Percentiles rank a stretch among this genome's conserved stretches.
Evolutionary conservation across 2,329 filamentous ascomycete genomes (phyloP).

Genomic region (Nigrospora oryzae): DNA sequence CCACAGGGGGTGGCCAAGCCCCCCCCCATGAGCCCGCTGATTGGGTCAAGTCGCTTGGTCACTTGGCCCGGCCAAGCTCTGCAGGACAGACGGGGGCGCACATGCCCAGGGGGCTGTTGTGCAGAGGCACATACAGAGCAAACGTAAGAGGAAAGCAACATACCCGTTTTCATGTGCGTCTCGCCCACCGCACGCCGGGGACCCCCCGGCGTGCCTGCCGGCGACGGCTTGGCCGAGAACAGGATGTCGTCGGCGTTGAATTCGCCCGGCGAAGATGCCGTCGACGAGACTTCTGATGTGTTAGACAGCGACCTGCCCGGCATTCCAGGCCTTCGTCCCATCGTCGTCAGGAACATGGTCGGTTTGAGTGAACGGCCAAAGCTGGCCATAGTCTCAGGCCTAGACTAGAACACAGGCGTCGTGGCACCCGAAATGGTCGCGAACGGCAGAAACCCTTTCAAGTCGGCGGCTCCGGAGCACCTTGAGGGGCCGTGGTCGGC

Average conservation of each 20-base stretch:
- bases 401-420: neutral
- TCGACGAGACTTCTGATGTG: constrained; percentile 35
- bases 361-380: constrained; percentile 41
- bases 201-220: constrained; percentile 7
- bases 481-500: too few relatives aligned
- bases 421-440: too few relatives aligned
- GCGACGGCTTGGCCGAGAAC: constrained; percentile 25
- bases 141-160: neutral
- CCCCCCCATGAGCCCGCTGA: too few relatives aligned
- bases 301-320: constrained; percentile 34
- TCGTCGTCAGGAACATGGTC: constrained; percentile 30
- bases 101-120: too few relatives aligned
- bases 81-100: too few relatives aligned
- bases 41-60: too few relatives aligned
- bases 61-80: too few relatives aligned
- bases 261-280: constrained; percentile 17
- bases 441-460: too few relatives aligned
- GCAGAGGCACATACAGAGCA: neutral
- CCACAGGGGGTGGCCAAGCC: too few relatives aligned
- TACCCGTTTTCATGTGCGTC: constrained; percentile 10
- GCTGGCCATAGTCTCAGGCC: constrained; percentile 30
- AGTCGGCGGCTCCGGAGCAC: too few relatives aligned
- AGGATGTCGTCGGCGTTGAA: constrained; percentile 23
- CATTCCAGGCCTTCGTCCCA: constrained; percentile 32
- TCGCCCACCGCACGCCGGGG: constrained; percentile 4